Evolutionary conservation across 2,329 filamentous ascomycete species (phyloP).

Genomic region (Blumeria graminis): DNA sequence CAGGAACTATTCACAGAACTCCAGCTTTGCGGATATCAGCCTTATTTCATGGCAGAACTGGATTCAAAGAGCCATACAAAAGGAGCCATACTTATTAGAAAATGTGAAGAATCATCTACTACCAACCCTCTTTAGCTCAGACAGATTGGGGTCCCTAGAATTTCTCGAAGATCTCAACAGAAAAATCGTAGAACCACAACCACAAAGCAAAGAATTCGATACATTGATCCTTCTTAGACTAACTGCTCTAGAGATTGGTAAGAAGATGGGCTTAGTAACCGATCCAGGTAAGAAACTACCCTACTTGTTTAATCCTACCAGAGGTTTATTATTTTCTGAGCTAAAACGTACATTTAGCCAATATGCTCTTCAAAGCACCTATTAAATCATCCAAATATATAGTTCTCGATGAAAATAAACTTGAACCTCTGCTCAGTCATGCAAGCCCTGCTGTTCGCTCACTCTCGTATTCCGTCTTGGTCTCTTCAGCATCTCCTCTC

Average conservation of each 20-base stretch:
- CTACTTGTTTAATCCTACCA: not conserved
- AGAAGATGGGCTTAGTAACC: conserved; percentile 43
- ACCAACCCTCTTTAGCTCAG: conserved; percentile 34
- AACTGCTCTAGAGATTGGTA: conserved; percentile 44
- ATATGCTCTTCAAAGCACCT: conserved; percentile 17
- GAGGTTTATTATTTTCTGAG: conserved; percentile 1
- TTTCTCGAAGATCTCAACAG: conserved; percentile 36
- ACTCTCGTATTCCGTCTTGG: conserved; percentile 58
- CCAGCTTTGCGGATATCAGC: conserved; percentile 17
- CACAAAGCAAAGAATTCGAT: conserved; percentile 22
- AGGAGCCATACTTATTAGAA: conserved; percentile 29
- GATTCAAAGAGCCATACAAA: conserved; percentile 25
- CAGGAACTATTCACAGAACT: conserved; percentile 6
- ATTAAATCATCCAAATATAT: conserved; percentile 15
- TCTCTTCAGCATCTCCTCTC: conserved; percentile 51
- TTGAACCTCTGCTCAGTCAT: conserved; percentile 29
- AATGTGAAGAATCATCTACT: conserved; percentile 41
- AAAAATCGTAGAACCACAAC: conserved; percentile 22
- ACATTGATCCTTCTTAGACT: conserved; percentile 35
- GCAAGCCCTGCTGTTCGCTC: conserved; percentile 43
- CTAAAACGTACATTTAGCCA: not conserved
- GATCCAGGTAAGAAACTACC: conserved; percentile 29
- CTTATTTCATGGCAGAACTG: conserved; percentile 27
- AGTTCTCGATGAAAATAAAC: conserved; percentile 19
- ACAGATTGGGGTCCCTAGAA: conserved; percentile 25